Evolutionary conservation across 23 red algal genomes (phyloP).

Genomic region (Cyanidium caldarium): DNA sequence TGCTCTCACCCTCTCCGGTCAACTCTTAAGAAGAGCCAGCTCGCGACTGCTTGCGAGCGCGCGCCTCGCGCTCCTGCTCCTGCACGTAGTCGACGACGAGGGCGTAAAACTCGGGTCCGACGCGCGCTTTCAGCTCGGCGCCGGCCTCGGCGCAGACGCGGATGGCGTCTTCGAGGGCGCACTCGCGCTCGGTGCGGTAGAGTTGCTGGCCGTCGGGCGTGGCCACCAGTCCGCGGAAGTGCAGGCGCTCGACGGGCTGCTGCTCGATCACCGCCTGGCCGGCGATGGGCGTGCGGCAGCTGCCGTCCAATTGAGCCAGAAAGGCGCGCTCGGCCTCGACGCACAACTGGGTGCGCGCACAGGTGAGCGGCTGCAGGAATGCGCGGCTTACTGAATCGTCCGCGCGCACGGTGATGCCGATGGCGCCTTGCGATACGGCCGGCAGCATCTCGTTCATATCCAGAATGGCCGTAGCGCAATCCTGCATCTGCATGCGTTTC

Average conservation of each 20-base stretch:
- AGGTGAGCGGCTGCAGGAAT: conserved; percentile 49
- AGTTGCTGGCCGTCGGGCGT: conserved; percentile 70
- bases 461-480: conserved; percentile 56
- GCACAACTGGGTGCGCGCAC: conserved; percentile 52
- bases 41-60: background rate
- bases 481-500: conserved; percentile 59
- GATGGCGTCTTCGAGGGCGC: conserved; percentile 28
- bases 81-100: background rate
- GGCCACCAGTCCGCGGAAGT: conserved; percentile 83
- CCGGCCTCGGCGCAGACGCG: conserved; percentile 63
- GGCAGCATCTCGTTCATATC: conserved; percentile 86
- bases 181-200: conserved; percentile 21
- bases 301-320: conserved; percentile 66
- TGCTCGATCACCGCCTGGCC: conserved; percentile 68
- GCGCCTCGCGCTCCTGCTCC: background rate
- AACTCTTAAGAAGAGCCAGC: too few relatives aligned
- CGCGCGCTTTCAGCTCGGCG: conserved; percentile 57
- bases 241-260: conserved; percentile 19
- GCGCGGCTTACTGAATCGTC: conserved; percentile 36
- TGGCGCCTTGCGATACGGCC: conserved; percentile 95
- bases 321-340: conserved; percentile 85
- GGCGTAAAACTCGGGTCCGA: conserved; percentile 62
- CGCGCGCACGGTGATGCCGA: conserved; percentile 76
- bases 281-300: conserved; percentile 92
- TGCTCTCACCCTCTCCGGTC: too few relatives aligned